phyloP scores from a whole-genome alignment of 2,329 filamentous ascomycete genomes.

The Fusarium penzigii region DNA sequence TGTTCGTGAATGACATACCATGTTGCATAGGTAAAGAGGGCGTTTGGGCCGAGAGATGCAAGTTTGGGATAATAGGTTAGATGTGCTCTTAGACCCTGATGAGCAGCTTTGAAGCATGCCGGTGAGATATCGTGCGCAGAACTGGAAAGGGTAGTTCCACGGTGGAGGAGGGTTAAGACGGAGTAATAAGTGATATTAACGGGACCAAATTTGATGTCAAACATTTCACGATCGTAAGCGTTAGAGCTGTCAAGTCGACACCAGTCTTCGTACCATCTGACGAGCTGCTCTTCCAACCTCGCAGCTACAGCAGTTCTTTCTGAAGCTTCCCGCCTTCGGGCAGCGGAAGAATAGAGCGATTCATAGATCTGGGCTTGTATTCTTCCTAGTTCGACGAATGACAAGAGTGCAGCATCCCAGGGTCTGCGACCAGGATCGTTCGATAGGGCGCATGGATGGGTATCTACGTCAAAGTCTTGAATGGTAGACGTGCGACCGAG shows the following conservation, averaged over 20 bases:
- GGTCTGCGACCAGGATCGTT: not conserved
- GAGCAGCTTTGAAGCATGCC: slow-evolving; percentile 2
- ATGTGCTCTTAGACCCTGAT: slow-evolving; percentile 2
- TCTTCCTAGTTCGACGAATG: slow-evolving; percentile 1
- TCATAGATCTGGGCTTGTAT: slow-evolving; percentile 8
- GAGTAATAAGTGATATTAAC: slow-evolving; percentile 3
- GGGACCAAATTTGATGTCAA: slow-evolving; percentile 1
- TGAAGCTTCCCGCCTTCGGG: not conserved
- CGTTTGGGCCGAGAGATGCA: not conserved
- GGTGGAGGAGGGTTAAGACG: slow-evolving; percentile 1
- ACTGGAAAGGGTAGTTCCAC: not conserved
- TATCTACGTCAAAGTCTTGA: slow-evolving; percentile 5
- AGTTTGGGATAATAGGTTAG: slow-evolving; percentile 1
- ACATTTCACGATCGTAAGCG: not conserved
- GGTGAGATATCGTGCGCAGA: slow-evolving; percentile 2
- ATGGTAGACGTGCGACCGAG: slow-evolving; percentile 2
- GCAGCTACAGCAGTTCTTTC: not conserved
- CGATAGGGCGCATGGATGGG: not conserved
- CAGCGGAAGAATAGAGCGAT: not conserved
- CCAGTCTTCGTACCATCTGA: slow-evolving; percentile 1
- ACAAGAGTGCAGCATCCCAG: not conserved
- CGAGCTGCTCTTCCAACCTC: not conserved
- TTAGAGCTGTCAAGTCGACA: not conserved
- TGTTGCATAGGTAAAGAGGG: not conserved
- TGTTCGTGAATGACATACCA: not conserved